Percentiles rank a stretch among this genome's conserved stretches.
Evolutionary conservation across 2,329 filamentous ascomycete genomes (phyloP).

Genomic region (Hymenoscyphus albidus): DNA sequence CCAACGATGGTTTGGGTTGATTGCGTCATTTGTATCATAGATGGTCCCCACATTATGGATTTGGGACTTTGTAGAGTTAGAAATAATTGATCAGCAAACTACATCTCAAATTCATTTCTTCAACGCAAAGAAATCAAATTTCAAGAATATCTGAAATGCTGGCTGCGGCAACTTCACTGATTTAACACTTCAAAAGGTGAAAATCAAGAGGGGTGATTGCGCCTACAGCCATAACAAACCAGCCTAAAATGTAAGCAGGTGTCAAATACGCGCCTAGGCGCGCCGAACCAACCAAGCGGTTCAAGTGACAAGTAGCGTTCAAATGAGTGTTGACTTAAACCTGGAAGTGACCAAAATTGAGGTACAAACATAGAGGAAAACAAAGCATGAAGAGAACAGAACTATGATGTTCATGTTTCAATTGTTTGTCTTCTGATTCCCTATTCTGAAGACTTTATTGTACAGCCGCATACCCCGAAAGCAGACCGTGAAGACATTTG

Average conservation of each 20-base stretch:
- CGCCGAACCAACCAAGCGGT: too few relatives aligned
- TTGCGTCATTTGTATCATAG: not conserved
- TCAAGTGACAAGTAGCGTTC: not conserved
- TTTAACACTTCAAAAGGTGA: too few relatives aligned
- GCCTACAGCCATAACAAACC: too few relatives aligned
- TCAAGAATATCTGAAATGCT: too few relatives aligned
- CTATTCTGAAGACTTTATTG: constrained; percentile 49
- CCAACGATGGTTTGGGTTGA: not conserved
- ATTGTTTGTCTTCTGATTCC: constrained; percentile 34
- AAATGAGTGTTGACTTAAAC: not conserved
- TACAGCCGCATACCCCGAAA: constrained; percentile 69
- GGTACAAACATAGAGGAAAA: not conserved
- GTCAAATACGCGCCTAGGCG: too few relatives aligned
- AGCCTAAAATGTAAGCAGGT: too few relatives aligned
- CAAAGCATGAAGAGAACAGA: not conserved
- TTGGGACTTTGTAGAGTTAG: not conserved
- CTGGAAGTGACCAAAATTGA: not conserved
- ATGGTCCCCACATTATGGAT: not conserved
- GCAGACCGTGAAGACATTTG: constrained; percentile 66
- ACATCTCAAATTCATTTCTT: too few relatives aligned
- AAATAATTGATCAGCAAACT: not conserved
- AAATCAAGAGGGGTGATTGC: too few relatives aligned
- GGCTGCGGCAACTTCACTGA: too few relatives aligned
- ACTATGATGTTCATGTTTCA: constrained; percentile 29
- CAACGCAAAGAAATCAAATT: too few relatives aligned